Evolutionary conservation across 2,329 filamentous ascomycete species (phyloP).

Genomic region (Ceratocystis colombiana): DNA sequence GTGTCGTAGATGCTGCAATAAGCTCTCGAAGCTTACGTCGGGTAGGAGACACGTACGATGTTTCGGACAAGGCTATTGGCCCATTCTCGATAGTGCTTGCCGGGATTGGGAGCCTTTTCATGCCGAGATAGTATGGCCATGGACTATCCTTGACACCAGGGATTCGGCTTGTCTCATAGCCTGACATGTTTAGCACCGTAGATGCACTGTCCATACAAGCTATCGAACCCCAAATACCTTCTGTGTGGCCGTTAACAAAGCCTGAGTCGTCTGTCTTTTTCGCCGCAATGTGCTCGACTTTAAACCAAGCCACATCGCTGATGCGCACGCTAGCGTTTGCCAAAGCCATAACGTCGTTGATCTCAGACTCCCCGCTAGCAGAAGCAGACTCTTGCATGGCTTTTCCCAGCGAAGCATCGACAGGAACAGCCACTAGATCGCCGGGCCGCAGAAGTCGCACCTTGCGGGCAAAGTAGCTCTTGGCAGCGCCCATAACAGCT

Average conservation of each 20-base stretch:
- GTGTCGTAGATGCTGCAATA: constrained; percentile 78
- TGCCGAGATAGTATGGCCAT: constrained; percentile 84
- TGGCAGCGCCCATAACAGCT: constrained; percentile 74
- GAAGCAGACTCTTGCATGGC: constrained; percentile 64
- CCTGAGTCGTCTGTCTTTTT: constrained; percentile 43
- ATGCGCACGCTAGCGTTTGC: constrained; percentile 30
- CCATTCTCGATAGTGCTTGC: constrained; percentile 29
- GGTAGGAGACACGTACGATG: constrained; percentile 47
- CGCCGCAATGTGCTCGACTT: constrained; percentile 62
- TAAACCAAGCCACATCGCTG: constrained; percentile 80
- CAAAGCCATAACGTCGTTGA: constrained; percentile 59
- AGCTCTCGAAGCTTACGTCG: constrained; percentile 70
- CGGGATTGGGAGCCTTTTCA: constrained; percentile 53
- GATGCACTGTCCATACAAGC: constrained; percentile 76
- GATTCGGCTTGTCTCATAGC: constrained; percentile 70
- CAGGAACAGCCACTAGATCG: constrained; percentile 77
- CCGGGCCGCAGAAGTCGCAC: constrained; percentile 74
- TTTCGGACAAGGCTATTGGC: constrained; percentile 38
- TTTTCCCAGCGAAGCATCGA: constrained; percentile 75
- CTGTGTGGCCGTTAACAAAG: constrained; percentile 43
- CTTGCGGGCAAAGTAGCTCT: constrained; percentile 76
- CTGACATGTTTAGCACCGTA: constrained; percentile 85
- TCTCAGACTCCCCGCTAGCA: constrained; percentile 46
- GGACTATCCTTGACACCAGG: constrained; percentile 65
- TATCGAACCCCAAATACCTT: constrained; percentile 73